Base-by-base conservation (phyloP, 306 rosid genomes). In the Malus fusca region DNA sequence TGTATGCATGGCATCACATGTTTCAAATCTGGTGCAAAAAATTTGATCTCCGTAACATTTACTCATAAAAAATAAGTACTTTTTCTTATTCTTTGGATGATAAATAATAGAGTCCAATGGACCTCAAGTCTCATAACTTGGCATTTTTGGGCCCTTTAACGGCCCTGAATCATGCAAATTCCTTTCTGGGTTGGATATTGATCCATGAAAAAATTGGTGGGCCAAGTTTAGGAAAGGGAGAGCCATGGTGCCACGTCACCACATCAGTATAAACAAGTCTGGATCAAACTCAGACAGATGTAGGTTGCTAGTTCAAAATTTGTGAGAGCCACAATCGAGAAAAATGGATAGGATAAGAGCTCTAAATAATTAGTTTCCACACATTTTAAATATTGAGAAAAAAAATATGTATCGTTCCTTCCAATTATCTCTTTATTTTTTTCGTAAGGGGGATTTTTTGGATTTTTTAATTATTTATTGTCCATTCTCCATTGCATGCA, bases 291-390 rank as follows among this genome's bases (percentile, higher is more conserved):
- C 23, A 61, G 35, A 44, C 67, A 70, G 48, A 18, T 10, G 62
- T 13, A 12, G 13, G 52, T 13, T 74, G 31, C 12, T 23, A 17
- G 67, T 30, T 66, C 52, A 76, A 51, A 76, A 69, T 30, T 30
- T 18, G 22, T 64, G 64, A 70, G 92, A 78, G 76, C 92, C 93
- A 76, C 81, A 80, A 69, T 40, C 69, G 78, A 70, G 73, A 30
- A n/a, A 46, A 53, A 23, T 31, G 81, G 87, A 88, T 84, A 89
- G 85, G 97, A 89, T 91, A 91, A 88, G 89, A 77, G 40, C 55
- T 77, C 77, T 44, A 53, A 69, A 55, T 46, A 74, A 76, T 64
- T 81, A 13, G 42, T 53, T 86, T 87, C 93, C 92, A 85, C 90
- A 87, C 44, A 90, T 88, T 82, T 53, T 0, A 37, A 35, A 52